Evolutionary conservation across 257 asterid species (phyloP).

Genomic region (Ocimum tenuiflorum): DNA sequence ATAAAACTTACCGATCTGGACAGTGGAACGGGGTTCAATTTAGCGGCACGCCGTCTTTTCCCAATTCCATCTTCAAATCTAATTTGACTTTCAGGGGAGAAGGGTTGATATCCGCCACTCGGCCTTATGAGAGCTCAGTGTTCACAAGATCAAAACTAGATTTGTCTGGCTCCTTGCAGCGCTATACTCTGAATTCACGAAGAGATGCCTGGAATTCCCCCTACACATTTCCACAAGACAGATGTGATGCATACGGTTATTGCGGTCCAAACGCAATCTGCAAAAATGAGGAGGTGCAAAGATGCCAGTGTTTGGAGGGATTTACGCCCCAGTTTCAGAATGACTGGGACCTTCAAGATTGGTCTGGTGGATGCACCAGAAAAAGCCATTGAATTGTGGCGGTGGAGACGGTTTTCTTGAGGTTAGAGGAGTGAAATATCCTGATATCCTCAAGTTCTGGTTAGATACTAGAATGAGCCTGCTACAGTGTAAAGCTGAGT

Average conservation of each 20-base stretch:
- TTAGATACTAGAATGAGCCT: constrained; percentile 22
- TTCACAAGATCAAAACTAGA: constrained; percentile 5
- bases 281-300: background rate
- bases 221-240: background rate
- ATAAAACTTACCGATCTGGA: constrained; percentile 9
- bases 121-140: background rate
- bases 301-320: constrained; percentile 25
- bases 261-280: constrained; percentile 26
- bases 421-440: background rate
- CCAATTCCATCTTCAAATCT: background rate
- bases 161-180: background rate
- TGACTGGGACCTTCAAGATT: constrained; percentile 22
- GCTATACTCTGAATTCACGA: constrained; percentile 6
- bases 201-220: constrained; percentile 13
- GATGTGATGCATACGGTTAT: constrained; percentile 9
- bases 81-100: background rate
- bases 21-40: constrained; percentile 32
- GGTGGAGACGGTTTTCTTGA: constrained; percentile 15
- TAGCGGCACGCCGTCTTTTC: background rate
- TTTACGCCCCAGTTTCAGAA: constrained; percentile 1
- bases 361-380: constrained; percentile 21
- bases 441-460: constrained; percentile 20
- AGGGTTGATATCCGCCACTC: background rate
- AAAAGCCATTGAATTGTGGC: background rate
- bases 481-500: background rate